phyloP scores from a whole-genome alignment of 768 basidiomycete species.

The Mycena capillaripes region DNA sequence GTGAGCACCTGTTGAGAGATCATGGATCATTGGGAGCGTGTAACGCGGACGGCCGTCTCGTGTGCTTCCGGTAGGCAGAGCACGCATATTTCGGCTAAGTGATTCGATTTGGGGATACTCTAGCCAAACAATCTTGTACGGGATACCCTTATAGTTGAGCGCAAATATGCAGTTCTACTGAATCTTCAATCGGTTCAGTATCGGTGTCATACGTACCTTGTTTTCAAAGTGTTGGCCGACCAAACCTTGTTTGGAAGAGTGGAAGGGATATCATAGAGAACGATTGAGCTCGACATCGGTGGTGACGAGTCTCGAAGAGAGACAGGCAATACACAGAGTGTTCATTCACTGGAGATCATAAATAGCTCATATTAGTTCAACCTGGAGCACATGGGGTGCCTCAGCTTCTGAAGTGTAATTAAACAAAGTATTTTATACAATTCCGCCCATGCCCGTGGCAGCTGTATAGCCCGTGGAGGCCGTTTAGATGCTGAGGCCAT shows the following conservation, averaged over 20 bases:
- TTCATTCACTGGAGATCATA: no score
- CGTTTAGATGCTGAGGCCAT: no score
- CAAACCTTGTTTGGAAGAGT: conserved; percentile 44
- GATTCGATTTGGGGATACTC: conserved; percentile 65
- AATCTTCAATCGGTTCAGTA: not conserved
- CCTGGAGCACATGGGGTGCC: no score
- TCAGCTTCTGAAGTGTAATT: no score
- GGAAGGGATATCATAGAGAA: conserved; percentile 56
- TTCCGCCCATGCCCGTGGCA: no score
- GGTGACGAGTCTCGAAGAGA: no score
- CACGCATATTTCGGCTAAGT: conserved; percentile 51
- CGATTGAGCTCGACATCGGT: conserved; percentile 42
- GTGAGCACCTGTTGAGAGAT: conserved; percentile 55
- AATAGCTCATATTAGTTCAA: no score
- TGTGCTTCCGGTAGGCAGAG: conserved; percentile 54
- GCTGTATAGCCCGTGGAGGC: no score
- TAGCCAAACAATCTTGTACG: conserved; percentile 64
- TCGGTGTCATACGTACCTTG: conserved; percentile 41
- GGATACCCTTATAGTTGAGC: conserved; percentile 52
- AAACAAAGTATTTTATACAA: no score
- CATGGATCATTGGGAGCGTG: conserved; percentile 66
- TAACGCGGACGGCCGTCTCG: conserved; percentile 52
- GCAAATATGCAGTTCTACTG: conserved; percentile 40
- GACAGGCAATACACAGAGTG: no score
- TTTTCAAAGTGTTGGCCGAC: conserved; percentile 51